Base-by-base conservation (phyloP, 257 asterid genomes). In the Schizonepeta tenuifolia region DNA sequence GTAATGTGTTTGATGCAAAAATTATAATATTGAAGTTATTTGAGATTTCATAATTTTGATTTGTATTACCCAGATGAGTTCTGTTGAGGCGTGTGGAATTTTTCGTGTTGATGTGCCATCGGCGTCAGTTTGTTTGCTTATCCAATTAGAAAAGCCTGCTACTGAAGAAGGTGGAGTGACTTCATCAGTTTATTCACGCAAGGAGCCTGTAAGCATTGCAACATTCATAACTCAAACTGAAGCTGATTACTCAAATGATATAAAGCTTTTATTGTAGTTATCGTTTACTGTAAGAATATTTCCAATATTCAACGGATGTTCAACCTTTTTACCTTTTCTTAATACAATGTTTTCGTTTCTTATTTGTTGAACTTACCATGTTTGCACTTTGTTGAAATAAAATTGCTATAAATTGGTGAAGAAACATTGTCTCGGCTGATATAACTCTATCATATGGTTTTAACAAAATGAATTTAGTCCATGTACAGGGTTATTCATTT, bases 101-200 rank as follows among this genome's bases (percentile, higher is more conserved):
- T 95, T 95, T 72, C 89, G 86, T 66, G 90, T 92, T 40, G 99
- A 95, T 85, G 97, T 93, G 72, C 97, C 98, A 72, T 95, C 99
- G 57, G 95, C 99, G 65, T 95, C 98, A 49, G 87, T 92, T 82
- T 92, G 98, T 79, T 85, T 95, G 81, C 94, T 95, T 75, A 82
- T 95, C 84, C 99, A 95, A 84, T 85, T 95, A 76, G 99, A 95
- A 76, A 95, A 95, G 87, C 92, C 99, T 77, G 96, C 96, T 70
- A 90, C 97, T 11, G 99, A 95, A 82, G 99, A 95, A 85, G 96
- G 96, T 46, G 99, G 99, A 79, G 99, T 92, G 79, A 90, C 98
- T 60, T 84, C 98, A 71, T 88, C 98, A 75, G 98, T 90, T 72
- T 95, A 95, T 86, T 95, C 98, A 54, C 97, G 96, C 72, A 95